phyloP scores from a whole-genome alignment of 805 yeast genomes.

The Debaryomyces prosopidis region DNA sequence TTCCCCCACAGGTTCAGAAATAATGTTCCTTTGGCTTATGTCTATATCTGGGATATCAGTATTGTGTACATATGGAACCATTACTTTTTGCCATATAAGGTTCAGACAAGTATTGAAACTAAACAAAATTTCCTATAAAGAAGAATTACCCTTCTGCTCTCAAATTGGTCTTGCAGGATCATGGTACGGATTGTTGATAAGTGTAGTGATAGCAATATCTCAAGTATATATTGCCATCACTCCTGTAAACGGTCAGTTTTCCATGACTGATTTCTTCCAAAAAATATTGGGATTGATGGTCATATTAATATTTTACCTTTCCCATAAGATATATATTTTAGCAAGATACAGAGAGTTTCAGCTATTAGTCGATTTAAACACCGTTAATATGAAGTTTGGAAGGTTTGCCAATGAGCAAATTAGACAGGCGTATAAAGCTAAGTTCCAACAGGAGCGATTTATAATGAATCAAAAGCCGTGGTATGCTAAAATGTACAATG shows the following conservation, averaged over 20 bases:
- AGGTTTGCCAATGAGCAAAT: background rate
- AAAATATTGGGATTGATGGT: slow-evolving; percentile 52
- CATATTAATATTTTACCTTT: slow-evolving; percentile 45
- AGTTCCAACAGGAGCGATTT: background rate
- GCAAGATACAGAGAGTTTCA: slow-evolving; percentile 1
- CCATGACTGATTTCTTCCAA: slow-evolving; percentile 50
- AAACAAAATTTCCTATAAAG: slow-evolving; percentile 23
- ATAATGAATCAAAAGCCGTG: slow-evolving; percentile 4
- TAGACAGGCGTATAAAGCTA: background rate
- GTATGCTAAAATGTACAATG: slow-evolving; percentile 4
- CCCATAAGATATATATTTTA: slow-evolving; percentile 50
- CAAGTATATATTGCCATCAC: slow-evolving; percentile 44
- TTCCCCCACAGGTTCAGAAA: slow-evolving; percentile 10
- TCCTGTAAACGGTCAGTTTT: slow-evolving; percentile 24
- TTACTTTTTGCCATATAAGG: slow-evolving; percentile 30
- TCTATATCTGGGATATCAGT: slow-evolving; percentile 31
- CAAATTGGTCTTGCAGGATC: slow-evolving; percentile 28
- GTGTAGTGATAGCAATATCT: slow-evolving; percentile 26
- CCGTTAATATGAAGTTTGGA: slow-evolving; percentile 4
- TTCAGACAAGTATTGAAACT: slow-evolving; percentile 25
- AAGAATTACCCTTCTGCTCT: slow-evolving; percentile 33
- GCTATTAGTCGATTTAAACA: slow-evolving; percentile 1
- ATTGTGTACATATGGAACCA: slow-evolving; percentile 29
- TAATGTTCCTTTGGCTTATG: slow-evolving; percentile 31
- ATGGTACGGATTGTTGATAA: slow-evolving; percentile 30